Evolutionary conservation across 352 stramenopile species (phyloP).

Genomic region (Globisporangium orthogonon): DNA sequence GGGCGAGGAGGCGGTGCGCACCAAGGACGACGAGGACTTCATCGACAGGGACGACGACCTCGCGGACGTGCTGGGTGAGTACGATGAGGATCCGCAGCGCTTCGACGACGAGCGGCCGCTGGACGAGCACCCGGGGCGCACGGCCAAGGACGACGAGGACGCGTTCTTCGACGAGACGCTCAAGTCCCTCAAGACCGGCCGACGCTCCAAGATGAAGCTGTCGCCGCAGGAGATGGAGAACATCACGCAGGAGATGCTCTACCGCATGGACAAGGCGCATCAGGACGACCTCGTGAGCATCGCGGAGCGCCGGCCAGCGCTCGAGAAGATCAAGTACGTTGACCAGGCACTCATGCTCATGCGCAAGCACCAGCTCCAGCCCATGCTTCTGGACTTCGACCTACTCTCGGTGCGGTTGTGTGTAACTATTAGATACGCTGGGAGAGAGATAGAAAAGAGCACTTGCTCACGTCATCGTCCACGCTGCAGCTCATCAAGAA

Average conservation of each 20-base stretch:
- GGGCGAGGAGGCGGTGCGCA: conserved; percentile 62
- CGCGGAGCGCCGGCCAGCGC: conserved; percentile 43
- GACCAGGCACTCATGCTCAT: conserved; percentile 64
- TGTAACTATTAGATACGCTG: too few relatives aligned
- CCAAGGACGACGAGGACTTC: conserved; percentile 82
- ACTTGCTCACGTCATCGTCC: background rate
- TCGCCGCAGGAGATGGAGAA: conserved; percentile 84
- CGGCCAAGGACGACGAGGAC: conserved; percentile 35
- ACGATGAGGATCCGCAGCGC: conserved; percentile 62
- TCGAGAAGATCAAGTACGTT: conserved; percentile 85
- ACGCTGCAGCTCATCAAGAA: conserved; percentile 77
- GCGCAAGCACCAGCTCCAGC: conserved; percentile 80
- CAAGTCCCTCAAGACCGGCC: conserved; percentile 80
- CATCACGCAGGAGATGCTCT: conserved; percentile 83
- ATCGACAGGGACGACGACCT: conserved; percentile 87
- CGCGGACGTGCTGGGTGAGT: conserved; percentile 74
- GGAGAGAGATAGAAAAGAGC: too few relatives aligned
- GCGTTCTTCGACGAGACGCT: conserved; percentile 80
- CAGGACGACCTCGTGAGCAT: conserved; percentile 68
- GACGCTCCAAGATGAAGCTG: conserved; percentile 70
- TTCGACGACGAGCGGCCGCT: conserved; percentile 82
- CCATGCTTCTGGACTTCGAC: conserved; percentile 86
- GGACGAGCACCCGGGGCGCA: conserved; percentile 22
- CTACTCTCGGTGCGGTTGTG: conserved; percentile 55
- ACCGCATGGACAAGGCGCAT: conserved; percentile 86